These are phyloP conservation scores for Trichoderma sp. DNA, from an alignment of 2,329 filamentous ascomycete genomes.

Conservation along the genomic window DNA sequence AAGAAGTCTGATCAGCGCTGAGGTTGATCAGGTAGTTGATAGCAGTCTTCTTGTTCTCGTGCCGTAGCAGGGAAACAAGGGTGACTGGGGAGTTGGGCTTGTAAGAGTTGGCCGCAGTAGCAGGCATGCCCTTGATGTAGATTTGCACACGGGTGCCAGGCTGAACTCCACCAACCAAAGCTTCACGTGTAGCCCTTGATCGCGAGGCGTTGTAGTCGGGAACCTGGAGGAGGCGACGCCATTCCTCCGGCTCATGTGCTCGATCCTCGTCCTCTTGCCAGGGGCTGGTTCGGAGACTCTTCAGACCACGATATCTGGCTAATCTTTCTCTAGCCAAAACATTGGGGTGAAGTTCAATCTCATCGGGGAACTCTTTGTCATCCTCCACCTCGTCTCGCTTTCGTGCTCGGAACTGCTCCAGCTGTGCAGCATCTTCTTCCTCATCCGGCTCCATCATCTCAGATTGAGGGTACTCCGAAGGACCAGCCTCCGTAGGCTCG, in stretches of 20 bases:
- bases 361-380: slow-evolving; percentile 93
- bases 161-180: slow-evolving; percentile 82
- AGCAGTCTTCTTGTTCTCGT: slow-evolving; percentile 91
- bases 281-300: slow-evolving; percentile 81
- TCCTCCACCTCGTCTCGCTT: slow-evolving; percentile 82
- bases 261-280: slow-evolving; percentile 91
- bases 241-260: slow-evolving; percentile 85
- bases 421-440: slow-evolving; percentile 72
- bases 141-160: slow-evolving; percentile 83
- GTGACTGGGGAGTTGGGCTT: slow-evolving; percentile 61
- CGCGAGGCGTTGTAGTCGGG: slow-evolving; percentile 87
- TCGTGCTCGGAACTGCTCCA: slow-evolving; percentile 77
- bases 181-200: slow-evolving; percentile 75
- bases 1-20: slow-evolving; percentile 70
- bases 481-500: slow-evolving; percentile 73
- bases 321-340: slow-evolving; percentile 84
- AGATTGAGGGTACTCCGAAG: slow-evolving; percentile 89
- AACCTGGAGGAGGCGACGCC: slow-evolving; percentile 81
- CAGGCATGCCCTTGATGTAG: slow-evolving; percentile 61
- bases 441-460: slow-evolving; percentile 91
- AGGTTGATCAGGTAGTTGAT: slow-evolving; percentile 90
- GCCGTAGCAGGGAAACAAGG: slow-evolving; percentile 83
- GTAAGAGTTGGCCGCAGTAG: slow-evolving; percentile 46
- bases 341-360: slow-evolving; percentile 90
- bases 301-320: slow-evolving; percentile 84